These are phyloP conservation scores for Claviceps monticola DNA, from an alignment of 2,329 filamentous ascomycete genomes.

Conservation along the genomic window DNA sequence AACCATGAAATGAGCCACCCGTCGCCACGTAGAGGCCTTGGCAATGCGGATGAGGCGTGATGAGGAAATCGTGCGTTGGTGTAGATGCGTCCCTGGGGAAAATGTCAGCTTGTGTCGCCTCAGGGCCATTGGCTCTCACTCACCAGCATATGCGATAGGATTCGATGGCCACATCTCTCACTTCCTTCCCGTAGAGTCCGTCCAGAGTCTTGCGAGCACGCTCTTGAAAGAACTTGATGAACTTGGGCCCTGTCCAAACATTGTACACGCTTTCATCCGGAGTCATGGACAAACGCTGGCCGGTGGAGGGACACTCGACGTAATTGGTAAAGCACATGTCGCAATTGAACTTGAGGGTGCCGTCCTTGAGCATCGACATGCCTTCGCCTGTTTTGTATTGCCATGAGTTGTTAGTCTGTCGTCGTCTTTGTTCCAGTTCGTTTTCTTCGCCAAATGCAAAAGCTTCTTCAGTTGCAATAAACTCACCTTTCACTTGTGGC, in stretches of 20 bases:
- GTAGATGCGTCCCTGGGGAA: slow-evolving; percentile 46
- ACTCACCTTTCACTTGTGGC: slow-evolving; percentile 26
- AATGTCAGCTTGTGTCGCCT: not conserved
- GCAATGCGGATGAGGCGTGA: slow-evolving; percentile 36
- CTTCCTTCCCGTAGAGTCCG: slow-evolving; percentile 27
- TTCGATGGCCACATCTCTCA: slow-evolving; percentile 24
- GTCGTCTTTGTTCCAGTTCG: not conserved
- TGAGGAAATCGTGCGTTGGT: slow-evolving; percentile 47
- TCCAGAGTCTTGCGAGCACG: slow-evolving; percentile 24
- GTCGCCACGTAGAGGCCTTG: slow-evolving; percentile 44
- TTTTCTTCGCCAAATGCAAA: not conserved
- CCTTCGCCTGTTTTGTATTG: slow-evolving; percentile 20
- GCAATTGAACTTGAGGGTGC: slow-evolving; percentile 48
- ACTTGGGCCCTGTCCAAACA: slow-evolving; percentile 24
- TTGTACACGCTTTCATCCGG: slow-evolving; percentile 29
- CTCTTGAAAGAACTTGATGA: slow-evolving; percentile 30
- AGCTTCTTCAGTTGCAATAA: not conserved
- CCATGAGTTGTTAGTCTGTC: slow-evolving; percentile 3
- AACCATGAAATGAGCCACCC: slow-evolving; percentile 50
- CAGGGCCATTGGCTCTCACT: slow-evolving; percentile 7
- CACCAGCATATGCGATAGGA: slow-evolving; percentile 34
- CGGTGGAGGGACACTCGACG: slow-evolving; percentile 28
- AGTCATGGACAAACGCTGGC: slow-evolving; percentile 38
- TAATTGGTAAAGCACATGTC: slow-evolving; percentile 44
- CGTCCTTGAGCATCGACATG: slow-evolving; percentile 30